Evolutionary conservation across 176 grass and related monocot species (phyloP).

Genomic region (Ensete ventricosum): DNA sequence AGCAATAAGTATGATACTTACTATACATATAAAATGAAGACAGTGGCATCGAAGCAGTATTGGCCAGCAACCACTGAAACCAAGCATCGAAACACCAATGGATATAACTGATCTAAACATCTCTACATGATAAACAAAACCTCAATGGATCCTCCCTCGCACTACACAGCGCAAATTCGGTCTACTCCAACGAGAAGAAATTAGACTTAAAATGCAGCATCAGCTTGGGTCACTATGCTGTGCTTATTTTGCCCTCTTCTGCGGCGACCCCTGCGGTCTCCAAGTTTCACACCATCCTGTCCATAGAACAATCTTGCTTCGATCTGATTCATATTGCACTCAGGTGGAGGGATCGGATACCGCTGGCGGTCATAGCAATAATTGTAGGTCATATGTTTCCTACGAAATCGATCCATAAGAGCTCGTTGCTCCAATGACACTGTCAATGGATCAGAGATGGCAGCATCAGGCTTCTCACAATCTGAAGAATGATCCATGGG

Average conservation of each 20-base stretch:
- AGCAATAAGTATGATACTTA: not conserved
- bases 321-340: constrained; percentile 25
- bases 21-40: not conserved
- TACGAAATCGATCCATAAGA: constrained; percentile 45
- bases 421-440: constrained; percentile 22
- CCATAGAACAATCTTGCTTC: constrained; percentile 22
- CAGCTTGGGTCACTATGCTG: not conserved
- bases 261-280: constrained; percentile 28
- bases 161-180: constrained; percentile 12
- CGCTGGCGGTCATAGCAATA: constrained; percentile 66
- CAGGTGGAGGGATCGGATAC: constrained; percentile 37
- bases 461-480: constrained; percentile 11
- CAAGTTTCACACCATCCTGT: constrained; percentile 41
- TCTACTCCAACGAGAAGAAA: constrained; percentile 4
- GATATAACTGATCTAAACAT: not conserved
- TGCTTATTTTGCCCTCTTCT: constrained; percentile 23
- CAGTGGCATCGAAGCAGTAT: not conserved
- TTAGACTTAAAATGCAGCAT: constrained; percentile 8
- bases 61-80: not conserved
- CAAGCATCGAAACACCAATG: not conserved
- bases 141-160: constrained; percentile 1
- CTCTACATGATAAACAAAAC: not conserved
- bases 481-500: constrained; percentile 8
- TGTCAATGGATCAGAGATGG: constrained; percentile 5
- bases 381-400: constrained; percentile 64